A percentile compares a stretch with the other conserved stretches of the same genome.
Evolutionary conservation across 2,329 filamentous ascomycete genomes (phyloP).

Genomic region (Ilyonectria mors-panacis): DNA sequence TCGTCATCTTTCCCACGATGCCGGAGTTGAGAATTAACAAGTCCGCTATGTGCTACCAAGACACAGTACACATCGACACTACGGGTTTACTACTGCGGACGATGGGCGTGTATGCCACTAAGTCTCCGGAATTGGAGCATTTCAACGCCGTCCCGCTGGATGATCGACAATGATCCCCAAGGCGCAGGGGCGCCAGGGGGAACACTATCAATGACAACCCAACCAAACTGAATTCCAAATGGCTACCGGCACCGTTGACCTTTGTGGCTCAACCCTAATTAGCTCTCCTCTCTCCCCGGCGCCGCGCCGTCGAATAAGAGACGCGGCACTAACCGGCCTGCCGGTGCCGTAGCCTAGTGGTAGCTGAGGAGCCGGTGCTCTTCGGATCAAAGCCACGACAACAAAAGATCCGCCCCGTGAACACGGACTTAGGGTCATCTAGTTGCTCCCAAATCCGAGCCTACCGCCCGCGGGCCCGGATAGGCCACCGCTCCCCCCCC

Average conservation of each 20-base stretch:
- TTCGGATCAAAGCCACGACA: conserved; percentile 4
- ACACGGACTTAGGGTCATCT: conserved; percentile 3
- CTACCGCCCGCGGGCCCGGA: not conserved
- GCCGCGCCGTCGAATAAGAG: not conserved
- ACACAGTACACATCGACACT: not conserved
- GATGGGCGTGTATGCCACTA: not conserved
- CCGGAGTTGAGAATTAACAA: not conserved
- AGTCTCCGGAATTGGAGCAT: not conserved
- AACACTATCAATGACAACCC: not conserved
- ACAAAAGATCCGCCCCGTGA: conserved; percentile 15
- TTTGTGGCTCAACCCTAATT: not conserved
- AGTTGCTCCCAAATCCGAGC: conserved; percentile 1
- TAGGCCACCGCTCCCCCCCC: not conserved
- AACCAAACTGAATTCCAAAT: not conserved
- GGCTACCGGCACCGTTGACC: not conserved
- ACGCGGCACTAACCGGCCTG: not conserved
- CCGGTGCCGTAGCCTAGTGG: conserved; percentile 10
- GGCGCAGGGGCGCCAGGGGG: not conserved
- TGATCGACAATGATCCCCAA: conserved; percentile 3
- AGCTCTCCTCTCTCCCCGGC: not conserved
- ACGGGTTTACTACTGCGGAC: not conserved
- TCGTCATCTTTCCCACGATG: not conserved
- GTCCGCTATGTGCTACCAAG: not conserved
- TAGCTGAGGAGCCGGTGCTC: conserved; percentile 11
- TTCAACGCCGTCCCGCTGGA: conserved; percentile 1